Conservation (phyloP, 192 early-diverging fungal genomes). For the Linnemannia exigua region DNA sequence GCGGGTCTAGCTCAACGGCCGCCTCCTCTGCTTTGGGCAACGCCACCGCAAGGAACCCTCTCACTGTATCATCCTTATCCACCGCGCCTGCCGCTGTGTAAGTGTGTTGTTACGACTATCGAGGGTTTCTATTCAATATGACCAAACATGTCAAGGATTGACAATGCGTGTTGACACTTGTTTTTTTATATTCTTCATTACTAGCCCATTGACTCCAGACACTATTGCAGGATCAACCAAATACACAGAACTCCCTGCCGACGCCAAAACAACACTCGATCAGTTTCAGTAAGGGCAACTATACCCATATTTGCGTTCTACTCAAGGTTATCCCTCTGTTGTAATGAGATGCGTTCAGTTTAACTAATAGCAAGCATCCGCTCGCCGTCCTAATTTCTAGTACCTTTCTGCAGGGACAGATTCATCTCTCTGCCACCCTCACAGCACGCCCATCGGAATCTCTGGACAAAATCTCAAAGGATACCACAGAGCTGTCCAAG, state of each 20-base stretch:
- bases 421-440: constrained; percentile 43
- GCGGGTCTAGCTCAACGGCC: constrained; percentile 17
- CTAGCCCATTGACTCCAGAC: constrained; percentile 44
- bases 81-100: constrained; percentile 12
- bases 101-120: not conserved
- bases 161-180: not conserved
- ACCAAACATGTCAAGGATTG: too few species aligned
- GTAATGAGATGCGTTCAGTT: not conserved
- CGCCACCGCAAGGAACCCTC: constrained; percentile 20
- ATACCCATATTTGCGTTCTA: not conserved
- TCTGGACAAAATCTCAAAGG: constrained; percentile 49
- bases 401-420: constrained; percentile 46
- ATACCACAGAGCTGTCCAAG: constrained; percentile 48
- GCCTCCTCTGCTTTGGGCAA: constrained; percentile 30
- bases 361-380: not conserved
- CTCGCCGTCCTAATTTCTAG: not conserved
- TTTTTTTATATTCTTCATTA: not conserved
- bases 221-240: constrained; percentile 55
- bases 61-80: constrained; percentile 16
- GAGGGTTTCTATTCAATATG: too few species aligned
- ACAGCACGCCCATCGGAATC: constrained; percentile 41
- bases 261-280: constrained; percentile 51
- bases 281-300: constrained; percentile 42
- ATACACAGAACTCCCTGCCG: constrained; percentile 53
- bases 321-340: not conserved